Evolutionary conservation across 768 basidiomycete genomes (phyloP).

Genomic region (Auricularia auricula-judae): DNA sequence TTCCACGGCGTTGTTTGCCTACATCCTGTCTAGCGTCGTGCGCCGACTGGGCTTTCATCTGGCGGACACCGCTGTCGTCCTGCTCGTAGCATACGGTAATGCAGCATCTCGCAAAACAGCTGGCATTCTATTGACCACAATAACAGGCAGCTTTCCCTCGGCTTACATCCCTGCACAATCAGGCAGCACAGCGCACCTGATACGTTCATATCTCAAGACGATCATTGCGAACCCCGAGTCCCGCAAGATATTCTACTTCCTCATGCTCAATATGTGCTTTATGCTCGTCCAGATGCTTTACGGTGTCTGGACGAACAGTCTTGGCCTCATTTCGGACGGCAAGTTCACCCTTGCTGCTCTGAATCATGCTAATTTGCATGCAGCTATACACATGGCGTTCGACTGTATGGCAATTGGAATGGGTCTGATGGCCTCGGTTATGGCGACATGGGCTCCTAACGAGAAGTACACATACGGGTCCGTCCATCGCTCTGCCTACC

Average conservation of each 20-base stretch:
- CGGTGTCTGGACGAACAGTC: slow-evolving; percentile 93
- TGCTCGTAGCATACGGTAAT: slow-evolving; percentile 56
- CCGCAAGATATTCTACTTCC: slow-evolving; percentile 92
- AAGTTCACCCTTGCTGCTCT: slow-evolving; percentile 14
- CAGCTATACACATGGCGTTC: slow-evolving; percentile 99
- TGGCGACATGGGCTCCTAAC: slow-evolving; percentile 97
- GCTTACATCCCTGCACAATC: slow-evolving; percentile 30
- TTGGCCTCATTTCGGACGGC: slow-evolving; percentile 97
- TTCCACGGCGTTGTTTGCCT: slow-evolving; percentile 34
- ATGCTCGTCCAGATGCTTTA: slow-evolving; percentile 97
- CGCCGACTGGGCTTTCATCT: slow-evolving; percentile 27
- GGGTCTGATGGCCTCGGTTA: slow-evolving; percentile 90
- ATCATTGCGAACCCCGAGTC: slow-evolving; percentile 88
- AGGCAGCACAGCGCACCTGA: slow-evolving; percentile 29
- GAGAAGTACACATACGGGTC: slow-evolving; percentile 92
- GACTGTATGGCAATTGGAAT: slow-evolving; percentile 97
- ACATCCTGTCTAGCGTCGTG: slow-evolving; percentile 23
- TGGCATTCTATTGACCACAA: not conserved
- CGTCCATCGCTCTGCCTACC: slow-evolving; percentile 12
- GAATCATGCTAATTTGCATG: not conserved
- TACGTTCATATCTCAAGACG: slow-evolving; percentile 72
- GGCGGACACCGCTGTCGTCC: slow-evolving; percentile 47
- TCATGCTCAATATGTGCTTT: slow-evolving; percentile 87
- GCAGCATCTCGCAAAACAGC: not conserved
- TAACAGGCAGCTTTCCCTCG: slow-evolving; percentile 43